These are phyloP conservation scores for Hawksworthiomyces lignivorus DNA, from an alignment of 2,329 filamentous ascomycete species.

Conservation along the genomic window DNA sequence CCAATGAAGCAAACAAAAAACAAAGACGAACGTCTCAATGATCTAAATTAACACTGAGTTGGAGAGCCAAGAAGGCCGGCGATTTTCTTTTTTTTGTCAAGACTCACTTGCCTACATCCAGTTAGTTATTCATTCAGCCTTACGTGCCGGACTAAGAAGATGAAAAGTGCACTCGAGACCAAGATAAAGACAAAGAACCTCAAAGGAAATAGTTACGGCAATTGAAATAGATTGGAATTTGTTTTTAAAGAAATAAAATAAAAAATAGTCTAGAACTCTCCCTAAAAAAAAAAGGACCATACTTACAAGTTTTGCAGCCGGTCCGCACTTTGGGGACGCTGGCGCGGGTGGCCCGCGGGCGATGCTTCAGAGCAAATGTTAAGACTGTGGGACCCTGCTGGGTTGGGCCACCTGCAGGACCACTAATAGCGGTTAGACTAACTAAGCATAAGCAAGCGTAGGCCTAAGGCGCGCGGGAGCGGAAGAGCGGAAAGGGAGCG, in stretches of 20 bases:
- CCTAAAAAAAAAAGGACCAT: background rate
- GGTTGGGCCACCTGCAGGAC: no score
- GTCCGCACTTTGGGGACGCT: conserved; percentile 20
- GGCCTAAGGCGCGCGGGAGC: no score
- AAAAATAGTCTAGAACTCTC: background rate
- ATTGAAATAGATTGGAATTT: no score
- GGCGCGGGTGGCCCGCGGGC: conserved; percentile 23
- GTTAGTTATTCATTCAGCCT: conserved; percentile 3
- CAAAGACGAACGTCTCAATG: no score
- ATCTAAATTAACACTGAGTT: no score
- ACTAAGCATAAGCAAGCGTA: no score
- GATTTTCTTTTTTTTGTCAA: no score
- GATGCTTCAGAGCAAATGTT: conserved; percentile 23
- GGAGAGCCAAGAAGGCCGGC: no score
- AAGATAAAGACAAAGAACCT: background rate
- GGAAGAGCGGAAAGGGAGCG: background rate
- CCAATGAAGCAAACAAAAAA: no score
- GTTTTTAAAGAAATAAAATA: background rate
- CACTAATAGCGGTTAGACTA: no score
- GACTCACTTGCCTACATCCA: conserved; percentile 11
- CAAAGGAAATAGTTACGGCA: no score
- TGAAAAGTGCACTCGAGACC: no score
- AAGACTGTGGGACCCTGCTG: conserved; percentile 17
- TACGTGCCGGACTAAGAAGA: background rate
- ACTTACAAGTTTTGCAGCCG: conserved; percentile 22